Evolutionary conservation across 371 early-diverging fungal species (phyloP), one percentile per base, ranked within the genome.

Genomic region (Capillidium heterosporum): DNA sequence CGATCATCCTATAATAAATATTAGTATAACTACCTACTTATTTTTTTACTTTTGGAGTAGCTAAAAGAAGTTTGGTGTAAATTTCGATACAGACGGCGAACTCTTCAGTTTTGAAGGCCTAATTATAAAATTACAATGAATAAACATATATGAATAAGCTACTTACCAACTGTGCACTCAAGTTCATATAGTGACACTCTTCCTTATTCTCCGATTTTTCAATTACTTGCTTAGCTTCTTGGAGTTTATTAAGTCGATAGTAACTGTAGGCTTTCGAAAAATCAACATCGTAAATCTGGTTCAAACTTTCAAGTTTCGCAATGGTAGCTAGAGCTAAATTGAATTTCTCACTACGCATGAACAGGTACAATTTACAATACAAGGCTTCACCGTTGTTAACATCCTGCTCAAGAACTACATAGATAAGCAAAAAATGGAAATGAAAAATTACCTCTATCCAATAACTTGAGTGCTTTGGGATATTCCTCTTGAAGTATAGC

Each of bases 41-140:
- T 13, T 24, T 17, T 3, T 40, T 3, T 56, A 56, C 56, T 32
- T 56, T 19, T 24, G 21, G 19, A 56, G 28, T 41, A 15, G 43
- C 26, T 27, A 17, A 21, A 4, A 56, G n/a, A 15, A 56, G 7
- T 1, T 29, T 29, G 13, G 40, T 28, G 46, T 56, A 56, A 31
- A 56, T 19, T 29, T 46, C 29, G 23, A 46, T 28, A 56, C 43
- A 40, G 7, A 13, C 42, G 10, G 7, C 11, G 31, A 42, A 56
- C 15, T 56, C 47, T 46, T 56, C 56, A 26, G 17, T 28, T 32
- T 56, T 56, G 23, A 42, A 56, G 8, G 56, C 47, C 56, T 56
- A 32, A 11, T 15, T 2, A 53, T 41, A 11, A 40, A 1, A 5
- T 11, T 17, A 5, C 11, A 40, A 26, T 17, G 10, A n/a, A n/a